phyloP scores from a whole-genome alignment of 805 yeast genomes.

The Scheffersomyces lignosus region DNA sequence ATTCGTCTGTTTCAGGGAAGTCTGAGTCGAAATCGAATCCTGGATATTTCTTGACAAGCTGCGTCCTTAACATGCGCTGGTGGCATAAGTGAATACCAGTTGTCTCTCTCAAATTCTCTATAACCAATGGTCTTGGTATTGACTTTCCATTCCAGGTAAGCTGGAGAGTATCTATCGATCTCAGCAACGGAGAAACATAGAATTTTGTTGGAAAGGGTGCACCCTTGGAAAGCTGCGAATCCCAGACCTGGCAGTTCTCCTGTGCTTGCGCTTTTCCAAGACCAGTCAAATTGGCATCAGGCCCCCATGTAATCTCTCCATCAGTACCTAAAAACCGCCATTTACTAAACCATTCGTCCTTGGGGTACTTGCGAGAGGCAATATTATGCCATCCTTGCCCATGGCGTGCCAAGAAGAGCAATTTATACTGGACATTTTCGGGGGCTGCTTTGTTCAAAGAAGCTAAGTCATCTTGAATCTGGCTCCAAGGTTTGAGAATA shows the following conservation, averaged over 20 bases:
- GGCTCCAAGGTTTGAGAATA: conserved; percentile 16
- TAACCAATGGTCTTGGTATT: conserved; percentile 16
- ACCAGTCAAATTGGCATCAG: conserved; percentile 25
- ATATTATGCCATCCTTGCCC: conserved; percentile 29
- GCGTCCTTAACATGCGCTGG: conserved; percentile 17
- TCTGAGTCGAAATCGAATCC: conserved; percentile 17
- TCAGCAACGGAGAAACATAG: conserved; percentile 26
- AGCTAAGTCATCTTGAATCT: conserved; percentile 11
- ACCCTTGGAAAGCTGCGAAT: conserved; percentile 14
- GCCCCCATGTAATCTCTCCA: conserved; percentile 24
- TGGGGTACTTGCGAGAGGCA: conserved; percentile 20
- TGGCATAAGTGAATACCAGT: conserved; percentile 27
- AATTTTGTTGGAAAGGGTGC: conserved; percentile 25
- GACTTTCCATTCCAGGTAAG: conserved; percentile 21
- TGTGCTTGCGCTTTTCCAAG: conserved; percentile 23
- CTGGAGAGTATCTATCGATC: conserved; percentile 21
- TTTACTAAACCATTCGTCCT: conserved; percentile 21
- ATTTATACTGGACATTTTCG: conserved; percentile 17
- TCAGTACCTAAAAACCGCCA: conserved; percentile 24
- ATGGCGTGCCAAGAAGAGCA: conserved; percentile 25
- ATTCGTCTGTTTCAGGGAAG: conserved; percentile 20
- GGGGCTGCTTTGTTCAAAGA: conserved; percentile 13
- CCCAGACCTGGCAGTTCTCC: conserved; percentile 22
- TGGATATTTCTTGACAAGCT: conserved; percentile 14
- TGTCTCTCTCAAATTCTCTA: conserved; percentile 24